Evolutionary conservation across 192 early-diverging fungal genomes (phyloP).

Genomic region (Rhizophlyctis rosea): DNA sequence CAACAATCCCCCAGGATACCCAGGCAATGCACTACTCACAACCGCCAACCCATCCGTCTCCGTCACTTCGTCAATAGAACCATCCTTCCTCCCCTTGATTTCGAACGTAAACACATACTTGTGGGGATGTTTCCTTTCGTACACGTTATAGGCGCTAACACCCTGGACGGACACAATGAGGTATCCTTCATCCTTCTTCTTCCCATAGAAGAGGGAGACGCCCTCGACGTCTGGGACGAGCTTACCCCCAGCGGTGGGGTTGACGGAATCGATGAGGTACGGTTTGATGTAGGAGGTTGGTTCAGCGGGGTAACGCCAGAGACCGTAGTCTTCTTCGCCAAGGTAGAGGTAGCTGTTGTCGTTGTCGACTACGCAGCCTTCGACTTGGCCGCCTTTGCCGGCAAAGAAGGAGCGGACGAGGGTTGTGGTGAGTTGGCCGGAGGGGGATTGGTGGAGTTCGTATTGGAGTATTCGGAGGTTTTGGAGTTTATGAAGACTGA

Average conservation of each 20-base stretch:
- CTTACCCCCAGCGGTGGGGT: slow-evolving; percentile 2
- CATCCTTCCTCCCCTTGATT: slow-evolving; percentile 8
- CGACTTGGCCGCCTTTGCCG: slow-evolving; percentile 22
- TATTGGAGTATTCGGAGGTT: slow-evolving; percentile 25
- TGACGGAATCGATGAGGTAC: slow-evolving; percentile 7
- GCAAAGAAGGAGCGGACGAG: slow-evolving; percentile 15
- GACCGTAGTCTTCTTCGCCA: slow-evolving; percentile 15
- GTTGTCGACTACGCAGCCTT: slow-evolving; percentile 22
- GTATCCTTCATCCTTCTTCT: slow-evolving; percentile 14
- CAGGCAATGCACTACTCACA: slow-evolving; percentile 2
- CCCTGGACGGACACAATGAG: slow-evolving; percentile 23
- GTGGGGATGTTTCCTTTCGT: slow-evolving; percentile 5
- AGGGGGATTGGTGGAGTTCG: slow-evolving; percentile 6
- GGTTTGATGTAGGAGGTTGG: not conserved
- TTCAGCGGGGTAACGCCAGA: slow-evolving; percentile 21
- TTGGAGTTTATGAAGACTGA: slow-evolving; percentile 27
- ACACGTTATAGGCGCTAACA: slow-evolving; percentile 19
- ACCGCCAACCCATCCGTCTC: slow-evolving; percentile 22
- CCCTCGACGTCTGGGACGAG: slow-evolving; percentile 16
- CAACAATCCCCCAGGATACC: slow-evolving; percentile 7
- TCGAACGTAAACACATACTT: slow-evolving; percentile 14
- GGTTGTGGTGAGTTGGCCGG: not conserved
- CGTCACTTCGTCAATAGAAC: slow-evolving; percentile 25
- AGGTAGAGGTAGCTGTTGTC: slow-evolving; percentile 17
- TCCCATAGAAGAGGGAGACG: slow-evolving; percentile 19